Conservation (phyloP, 2,329 filamentous ascomycete species). For the Diplodia sapinea region DNA sequence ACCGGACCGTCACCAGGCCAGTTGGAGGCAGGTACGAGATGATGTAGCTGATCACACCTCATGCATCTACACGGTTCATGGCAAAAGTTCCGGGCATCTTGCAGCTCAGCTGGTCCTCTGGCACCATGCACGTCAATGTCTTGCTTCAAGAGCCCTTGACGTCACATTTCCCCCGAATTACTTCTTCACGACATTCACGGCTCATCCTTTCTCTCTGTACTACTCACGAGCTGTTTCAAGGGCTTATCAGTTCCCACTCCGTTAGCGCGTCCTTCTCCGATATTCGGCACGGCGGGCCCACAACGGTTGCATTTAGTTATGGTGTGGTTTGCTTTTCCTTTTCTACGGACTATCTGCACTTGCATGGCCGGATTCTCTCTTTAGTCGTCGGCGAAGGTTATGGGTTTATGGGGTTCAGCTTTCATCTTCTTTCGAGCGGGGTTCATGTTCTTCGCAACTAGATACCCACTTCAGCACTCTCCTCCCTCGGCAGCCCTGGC, state of each 20-base stretch:
- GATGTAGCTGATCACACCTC: background rate
- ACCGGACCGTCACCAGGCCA: conserved; percentile 32
- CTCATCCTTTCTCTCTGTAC: conserved; percentile 3
- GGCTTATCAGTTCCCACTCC: background rate
- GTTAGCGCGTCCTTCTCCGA: background rate
- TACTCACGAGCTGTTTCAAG: conserved; percentile 5
- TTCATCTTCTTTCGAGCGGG: conserved; percentile 10
- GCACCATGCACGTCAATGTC: conserved; percentile 3
- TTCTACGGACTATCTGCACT: conserved; percentile 3
- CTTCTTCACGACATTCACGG: conserved; percentile 25
- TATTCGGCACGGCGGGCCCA: background rate
- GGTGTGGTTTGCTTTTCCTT: background rate
- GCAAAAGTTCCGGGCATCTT: background rate
- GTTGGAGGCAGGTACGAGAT: conserved; percentile 33
- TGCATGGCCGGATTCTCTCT: conserved; percentile 26
- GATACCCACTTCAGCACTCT: conserved; percentile 25
- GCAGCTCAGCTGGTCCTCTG: background rate
- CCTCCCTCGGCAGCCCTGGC: background rate
- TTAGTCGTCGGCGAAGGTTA: conserved; percentile 13
- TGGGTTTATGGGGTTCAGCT: conserved; percentile 1
- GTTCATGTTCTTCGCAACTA: conserved; percentile 10
- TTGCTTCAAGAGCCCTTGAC: background rate
- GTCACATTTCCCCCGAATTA: background rate
- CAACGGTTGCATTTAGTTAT: conserved; percentile 17
- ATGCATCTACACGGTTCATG: background rate